A percentile compares a stretch with the other conserved stretches of the same genome.
These are phyloP conservation scores for Coemansia sp. DNA, from an alignment of 192 early-diverging fungal genomes.

Conservation along the genomic window DNA sequence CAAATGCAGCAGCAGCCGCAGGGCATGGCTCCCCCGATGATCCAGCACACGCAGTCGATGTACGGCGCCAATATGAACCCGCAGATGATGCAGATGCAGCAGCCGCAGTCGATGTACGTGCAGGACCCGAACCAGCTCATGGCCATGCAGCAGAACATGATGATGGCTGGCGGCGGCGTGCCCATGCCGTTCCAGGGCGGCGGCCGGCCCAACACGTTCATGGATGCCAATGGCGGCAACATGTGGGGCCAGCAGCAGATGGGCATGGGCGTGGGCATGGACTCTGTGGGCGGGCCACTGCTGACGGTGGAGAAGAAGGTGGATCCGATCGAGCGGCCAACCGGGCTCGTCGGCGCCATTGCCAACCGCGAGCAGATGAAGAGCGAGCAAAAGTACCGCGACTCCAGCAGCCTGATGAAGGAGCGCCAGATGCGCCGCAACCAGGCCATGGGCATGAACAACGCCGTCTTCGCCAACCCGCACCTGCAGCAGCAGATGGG, in stretches of 20 bases:
- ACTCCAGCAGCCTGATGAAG: conserved; percentile 54
- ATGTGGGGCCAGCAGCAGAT: conserved; percentile 50
- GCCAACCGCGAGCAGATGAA: conserved; percentile 56
- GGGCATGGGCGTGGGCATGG: conserved; percentile 47
- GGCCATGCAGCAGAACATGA: conserved; percentile 25
- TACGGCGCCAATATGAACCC: conserved; percentile 25
- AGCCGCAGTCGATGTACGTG: conserved; percentile 38
- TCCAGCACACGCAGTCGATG: conserved; percentile 37
- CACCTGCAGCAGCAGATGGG: conserved; percentile 9
- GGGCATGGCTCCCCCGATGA: conserved; percentile 22
- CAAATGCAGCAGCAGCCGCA: conserved; percentile 34
- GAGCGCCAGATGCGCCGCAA: conserved; percentile 56
- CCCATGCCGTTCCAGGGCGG: conserved; percentile 37
- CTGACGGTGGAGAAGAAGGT: conserved; percentile 52
- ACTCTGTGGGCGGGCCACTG: conserved; percentile 44
- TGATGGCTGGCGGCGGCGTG: conserved; percentile 32
- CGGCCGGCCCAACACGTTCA: conserved; percentile 37
- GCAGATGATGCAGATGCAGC: conserved; percentile 39
- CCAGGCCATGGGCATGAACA: conserved; percentile 48
- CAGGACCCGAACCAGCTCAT: conserved; percentile 38
- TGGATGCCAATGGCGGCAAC: conserved; percentile 31
- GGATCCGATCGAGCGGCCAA: conserved; percentile 49
- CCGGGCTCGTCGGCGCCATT: conserved; percentile 55
- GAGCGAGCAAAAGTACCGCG: conserved; percentile 56
- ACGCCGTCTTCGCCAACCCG: conserved; percentile 13